phyloP scores from a whole-genome alignment of 768 basidiomycete species.

The Pisolithus marmoratus region DNA sequence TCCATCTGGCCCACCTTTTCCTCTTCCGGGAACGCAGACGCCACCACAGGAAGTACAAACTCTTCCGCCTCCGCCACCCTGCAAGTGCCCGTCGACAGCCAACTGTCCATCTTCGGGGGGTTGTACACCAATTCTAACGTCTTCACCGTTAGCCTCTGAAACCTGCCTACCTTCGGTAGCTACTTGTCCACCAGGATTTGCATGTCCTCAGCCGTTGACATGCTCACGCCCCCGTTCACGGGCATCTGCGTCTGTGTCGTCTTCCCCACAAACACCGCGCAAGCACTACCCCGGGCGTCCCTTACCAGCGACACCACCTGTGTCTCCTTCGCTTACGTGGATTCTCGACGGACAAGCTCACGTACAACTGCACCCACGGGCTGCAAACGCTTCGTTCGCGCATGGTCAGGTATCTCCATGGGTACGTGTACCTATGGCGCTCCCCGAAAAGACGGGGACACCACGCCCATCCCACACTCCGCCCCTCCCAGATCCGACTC shows the following conservation, averaged over 20 bases:
- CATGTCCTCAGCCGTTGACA: not conserved
- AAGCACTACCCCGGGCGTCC: conserved; percentile 29
- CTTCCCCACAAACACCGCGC: conserved; percentile 22
- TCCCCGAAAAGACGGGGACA: not conserved
- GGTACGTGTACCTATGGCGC: not conserved
- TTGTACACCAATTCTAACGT: not conserved
- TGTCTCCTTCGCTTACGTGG: conserved; percentile 29
- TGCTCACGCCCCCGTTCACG: not conserved
- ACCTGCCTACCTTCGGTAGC: not conserved
- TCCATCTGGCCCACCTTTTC: conserved; percentile 27
- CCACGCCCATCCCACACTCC: not conserved
- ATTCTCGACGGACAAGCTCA: conserved; percentile 22
- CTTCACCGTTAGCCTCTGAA: not conserved
- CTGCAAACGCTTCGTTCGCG: not conserved
- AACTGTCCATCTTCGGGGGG: not conserved
- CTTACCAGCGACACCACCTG: conserved; percentile 27
- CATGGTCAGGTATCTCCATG: not conserved
- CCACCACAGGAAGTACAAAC: conserved; percentile 13
- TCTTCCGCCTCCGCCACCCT: conserved; percentile 14
- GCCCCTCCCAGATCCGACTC: not conserved
- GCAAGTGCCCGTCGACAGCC: not conserved
- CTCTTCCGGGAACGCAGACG: conserved; percentile 15
- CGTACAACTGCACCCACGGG: conserved; percentile 11
- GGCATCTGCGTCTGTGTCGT: not conserved
- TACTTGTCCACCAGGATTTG: not conserved